phyloP scores from a whole-genome alignment of 345 rosid genomes.

The Citrus hindsii region DNA sequence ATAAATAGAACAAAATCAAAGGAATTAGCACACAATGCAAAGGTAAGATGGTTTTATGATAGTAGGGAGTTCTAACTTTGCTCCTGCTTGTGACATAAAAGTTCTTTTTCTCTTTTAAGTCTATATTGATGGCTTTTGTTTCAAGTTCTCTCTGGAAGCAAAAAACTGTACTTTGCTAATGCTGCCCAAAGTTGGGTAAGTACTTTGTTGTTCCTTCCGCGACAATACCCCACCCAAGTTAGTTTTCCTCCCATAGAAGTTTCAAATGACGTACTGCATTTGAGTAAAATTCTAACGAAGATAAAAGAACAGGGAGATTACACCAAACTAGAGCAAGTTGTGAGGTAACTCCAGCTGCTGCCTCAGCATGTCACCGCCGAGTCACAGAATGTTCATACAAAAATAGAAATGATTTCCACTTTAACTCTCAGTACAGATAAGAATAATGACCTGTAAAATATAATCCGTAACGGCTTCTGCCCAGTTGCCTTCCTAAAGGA shows the following conservation, averaged over 20 bases:
- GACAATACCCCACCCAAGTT: neutral
- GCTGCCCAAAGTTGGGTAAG: neutral
- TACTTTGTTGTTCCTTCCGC: neutral
- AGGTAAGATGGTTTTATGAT: neutral
- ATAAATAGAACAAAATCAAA: neutral
- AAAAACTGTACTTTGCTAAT: neutral
- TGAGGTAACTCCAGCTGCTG: neutral
- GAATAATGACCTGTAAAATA: constrained; percentile 79
- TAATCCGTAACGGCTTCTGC: constrained; percentile 92
- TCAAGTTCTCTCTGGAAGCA: neutral
- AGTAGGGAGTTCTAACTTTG: neutral
- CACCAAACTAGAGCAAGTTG: neutral
- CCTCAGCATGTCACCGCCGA: neutral
- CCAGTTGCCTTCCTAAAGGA: constrained; percentile 98
- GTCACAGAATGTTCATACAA: neutral
- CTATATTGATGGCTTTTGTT: neutral
- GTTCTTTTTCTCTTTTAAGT: neutral
- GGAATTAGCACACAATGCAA: neutral
- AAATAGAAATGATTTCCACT: neutral
- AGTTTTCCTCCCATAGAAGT: neutral
- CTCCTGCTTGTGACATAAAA: neutral
- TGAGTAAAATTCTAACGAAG: neutral
- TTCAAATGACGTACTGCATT: neutral
- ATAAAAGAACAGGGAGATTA: neutral
- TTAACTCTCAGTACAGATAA: neutral